A percentile compares a stretch with the other conserved stretches of the same genome.
Conservation (phyloP, 2,329 filamentous ascomycete genomes). For the Gyromitra esculenta region DNA sequence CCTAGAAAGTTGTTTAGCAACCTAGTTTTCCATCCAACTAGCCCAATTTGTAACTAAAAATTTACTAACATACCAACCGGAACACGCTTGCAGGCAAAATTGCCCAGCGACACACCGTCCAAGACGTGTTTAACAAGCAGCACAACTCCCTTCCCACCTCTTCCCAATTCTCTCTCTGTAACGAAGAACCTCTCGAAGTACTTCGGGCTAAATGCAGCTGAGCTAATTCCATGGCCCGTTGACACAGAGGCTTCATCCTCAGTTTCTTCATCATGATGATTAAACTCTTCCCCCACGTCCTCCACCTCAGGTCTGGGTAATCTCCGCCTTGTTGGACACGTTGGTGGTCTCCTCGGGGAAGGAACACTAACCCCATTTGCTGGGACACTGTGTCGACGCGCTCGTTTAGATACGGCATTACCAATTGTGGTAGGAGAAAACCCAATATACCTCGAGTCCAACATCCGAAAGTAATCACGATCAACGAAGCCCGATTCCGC, state of each 20-base stretch:
- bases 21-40: conserved; percentile 6
- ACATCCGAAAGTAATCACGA: conserved; percentile 94
- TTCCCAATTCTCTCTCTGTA: conserved; percentile 84
- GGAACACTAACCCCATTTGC: conserved; percentile 56
- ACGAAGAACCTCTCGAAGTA: conserved; percentile 94
- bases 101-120: conserved; percentile 84
- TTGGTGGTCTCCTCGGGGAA: conserved; percentile 49
- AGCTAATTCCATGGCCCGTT: conserved; percentile 72
- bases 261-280: conserved; percentile 21
- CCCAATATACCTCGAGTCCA: conserved; percentile 70
- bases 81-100: conserved; percentile 96
- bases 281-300: conserved; percentile 41
- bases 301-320: conserved; percentile 56
- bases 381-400: conserved; percentile 17
- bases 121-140: conserved; percentile 92
- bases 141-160: conserved; percentile 93
- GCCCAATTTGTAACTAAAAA: neutral
- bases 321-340: conserved; percentile 53
- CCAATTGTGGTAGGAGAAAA: conserved; percentile 43
- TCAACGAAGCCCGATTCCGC: conserved; percentile 77
- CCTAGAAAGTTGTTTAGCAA: conserved; percentile 60
- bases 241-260: conserved; percentile 34
- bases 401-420: conserved; percentile 61
- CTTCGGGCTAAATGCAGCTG: conserved; percentile 85
- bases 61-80: conserved; percentile 70